A percentile compares a stretch with the other conserved stretches of the same genome.
Evolutionary conservation across 495 filamentous ascomycete genomes (phyloP).

Genomic region (Glarea lozoyensis): DNA sequence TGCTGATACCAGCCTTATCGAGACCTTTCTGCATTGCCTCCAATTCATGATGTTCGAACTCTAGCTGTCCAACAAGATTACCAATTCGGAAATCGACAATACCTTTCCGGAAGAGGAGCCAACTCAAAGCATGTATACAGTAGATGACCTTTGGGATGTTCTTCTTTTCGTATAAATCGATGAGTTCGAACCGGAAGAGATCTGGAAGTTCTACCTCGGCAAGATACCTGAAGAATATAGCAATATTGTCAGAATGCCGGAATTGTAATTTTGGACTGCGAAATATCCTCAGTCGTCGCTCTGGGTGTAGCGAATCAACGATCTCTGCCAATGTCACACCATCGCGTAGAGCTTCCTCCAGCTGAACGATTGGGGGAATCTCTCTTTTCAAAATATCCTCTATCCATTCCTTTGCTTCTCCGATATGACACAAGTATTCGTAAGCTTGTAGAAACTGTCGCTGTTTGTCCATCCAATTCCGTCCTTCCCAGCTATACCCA

Average conservation of each 20-base stretch:
- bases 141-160: slow-evolving; percentile 99
- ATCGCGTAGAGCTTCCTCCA: slow-evolving; percentile 89
- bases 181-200: slow-evolving; percentile 96
- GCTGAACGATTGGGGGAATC: slow-evolving; percentile 89
- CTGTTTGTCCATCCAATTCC: slow-evolving; percentile 98
- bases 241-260: slow-evolving; percentile 95
- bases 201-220: slow-evolving; percentile 93
- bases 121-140: slow-evolving; percentile 94
- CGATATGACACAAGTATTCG: slow-evolving; percentile 98
- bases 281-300: slow-evolving; percentile 72
- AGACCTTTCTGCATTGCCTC: slow-evolving; percentile 95
- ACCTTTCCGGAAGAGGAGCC: slow-evolving; percentile 88
- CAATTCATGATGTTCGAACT: slow-evolving; percentile 96
- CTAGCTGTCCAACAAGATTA: slow-evolving; percentile 94
- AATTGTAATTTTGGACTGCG: slow-evolving; percentile 76
- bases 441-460: slow-evolving; percentile 95
- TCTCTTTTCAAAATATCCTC: slow-evolving; percentile 84
- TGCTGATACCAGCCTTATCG: slow-evolving; percentile 85
- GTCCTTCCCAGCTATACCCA: slow-evolving; percentile 65
- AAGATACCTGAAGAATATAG: slow-evolving; percentile 84
- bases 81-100: slow-evolving; percentile 93
- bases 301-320: slow-evolving; percentile 82
- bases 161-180: slow-evolving; percentile 98
- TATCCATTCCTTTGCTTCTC: slow-evolving; percentile 99
- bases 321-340: slow-evolving; percentile 93